A percentile compares a stretch with the other conserved stretches of the same genome.
These are phyloP conservation scores for Pythium grandisporangium DNA, from an alignment of 352 stramenopile genomes.

Conservation along the genomic window DNA sequence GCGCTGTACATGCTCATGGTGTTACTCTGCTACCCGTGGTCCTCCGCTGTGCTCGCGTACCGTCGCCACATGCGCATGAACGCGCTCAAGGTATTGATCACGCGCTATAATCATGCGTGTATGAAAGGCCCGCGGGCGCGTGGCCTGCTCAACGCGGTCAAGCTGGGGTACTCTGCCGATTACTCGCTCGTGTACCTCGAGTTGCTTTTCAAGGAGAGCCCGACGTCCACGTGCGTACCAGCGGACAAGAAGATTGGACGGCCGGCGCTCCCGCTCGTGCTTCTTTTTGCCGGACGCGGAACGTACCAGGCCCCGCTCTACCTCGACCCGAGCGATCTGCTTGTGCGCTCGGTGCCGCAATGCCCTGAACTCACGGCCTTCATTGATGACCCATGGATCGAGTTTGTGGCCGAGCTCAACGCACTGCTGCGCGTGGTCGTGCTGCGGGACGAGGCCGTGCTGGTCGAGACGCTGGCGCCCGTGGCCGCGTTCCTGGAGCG, in stretches of 20 bases:
- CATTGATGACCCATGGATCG: conserved; percentile 79
- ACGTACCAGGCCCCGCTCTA: conserved; percentile 79
- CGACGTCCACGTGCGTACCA: conserved; percentile 55
- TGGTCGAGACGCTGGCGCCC: conserved; percentile 51
- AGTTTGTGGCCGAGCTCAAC: conserved; percentile 78
- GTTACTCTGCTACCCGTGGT: conserved; percentile 63
- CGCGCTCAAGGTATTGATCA: conserved; percentile 60
- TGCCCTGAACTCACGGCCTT: conserved; percentile 75
- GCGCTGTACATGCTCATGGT: conserved; percentile 47
- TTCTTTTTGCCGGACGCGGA: conserved; percentile 67
- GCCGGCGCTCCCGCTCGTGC: conserved; percentile 55
- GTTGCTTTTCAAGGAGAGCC: conserved; percentile 67
- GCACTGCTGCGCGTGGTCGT: conserved; percentile 65
- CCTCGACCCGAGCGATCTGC: conserved; percentile 69
- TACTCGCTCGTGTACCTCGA: conserved; percentile 80
- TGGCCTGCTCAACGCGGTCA: conserved; percentile 65
- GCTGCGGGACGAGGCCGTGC: conserved; percentile 32
- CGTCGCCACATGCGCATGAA: conserved; percentile 69
- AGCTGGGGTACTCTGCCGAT: conserved; percentile 67
- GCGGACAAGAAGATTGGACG: conserved; percentile 57
- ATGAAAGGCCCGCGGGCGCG: conserved; percentile 68
- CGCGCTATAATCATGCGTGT: conserved; percentile 74
- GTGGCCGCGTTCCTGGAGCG: conserved; percentile 59
- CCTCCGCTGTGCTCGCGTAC: conserved; percentile 55
- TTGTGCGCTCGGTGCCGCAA: conserved; percentile 70